Base-by-base conservation (phyloP, 2,329 filamentous ascomycete genomes). In the Aquanectria penicillioides region DNA sequence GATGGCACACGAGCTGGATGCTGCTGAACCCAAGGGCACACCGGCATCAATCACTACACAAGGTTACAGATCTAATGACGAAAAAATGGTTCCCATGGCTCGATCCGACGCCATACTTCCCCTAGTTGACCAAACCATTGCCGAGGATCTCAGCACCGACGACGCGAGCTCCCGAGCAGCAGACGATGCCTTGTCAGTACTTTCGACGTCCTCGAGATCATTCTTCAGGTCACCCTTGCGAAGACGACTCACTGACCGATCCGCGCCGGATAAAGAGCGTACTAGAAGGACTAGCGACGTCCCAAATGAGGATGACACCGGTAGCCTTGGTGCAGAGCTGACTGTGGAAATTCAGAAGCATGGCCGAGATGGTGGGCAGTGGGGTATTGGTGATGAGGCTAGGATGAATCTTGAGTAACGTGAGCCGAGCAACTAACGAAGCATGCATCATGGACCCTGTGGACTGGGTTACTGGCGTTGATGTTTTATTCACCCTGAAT, bases 351-450 rank as follows among this genome's bases (percentile, higher is more conserved):
- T 86, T 69, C 79, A 87, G 74, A 80, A 81, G 64, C 72, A 82
- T 63, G 75, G 81, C 63, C 79, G 77, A 69, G 86, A 84, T 65
- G 88, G 79, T 65, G 84, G 76, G 3, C 85, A 86, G 68, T 93
- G 93, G 88, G 91, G 92, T 0, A 84, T 96, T 46, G 91, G 91
- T 1, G 93, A 97, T 72, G 93, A 97, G 71, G 87, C 90, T 20
- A 83, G 89, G 69, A 95, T 97, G 90, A 90, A 88, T 26, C 78
- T 97, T 65, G 92, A 94, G 57, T 69, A 59, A 69, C 41, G 22
- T 17, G 33, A 12, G 18, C n/a, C 54, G 52, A 52, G 37, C 12
- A 26, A 52, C 20, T 34, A n/a, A 36, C 22, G 33, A 37, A 43
- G 18, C 17, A 17, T 33, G 25, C 38, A 50, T 36, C 46, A 28